A percentile compares a stretch with the other conserved stretches of the same genome.
Evolutionary conservation across 805 yeast species (phyloP).

Genomic region (Sugiyamaella americana): DNA sequence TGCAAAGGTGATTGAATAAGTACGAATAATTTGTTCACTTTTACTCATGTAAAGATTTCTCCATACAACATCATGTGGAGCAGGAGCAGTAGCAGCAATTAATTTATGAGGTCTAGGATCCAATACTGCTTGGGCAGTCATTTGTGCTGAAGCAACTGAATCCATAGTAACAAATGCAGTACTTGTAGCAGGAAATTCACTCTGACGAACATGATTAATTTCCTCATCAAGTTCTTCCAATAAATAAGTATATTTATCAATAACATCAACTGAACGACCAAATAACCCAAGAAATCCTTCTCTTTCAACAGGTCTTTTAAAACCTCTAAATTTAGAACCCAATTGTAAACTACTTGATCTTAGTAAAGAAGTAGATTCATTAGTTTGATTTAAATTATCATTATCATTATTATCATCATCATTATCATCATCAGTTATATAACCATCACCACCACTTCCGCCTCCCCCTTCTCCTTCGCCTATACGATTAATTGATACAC

Average conservation of each 20-base stretch:
- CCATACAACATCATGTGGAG: slow-evolving; percentile 95
- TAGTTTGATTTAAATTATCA: not conserved
- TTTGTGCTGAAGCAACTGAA: slow-evolving; percentile 90
- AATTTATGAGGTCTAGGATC: slow-evolving; percentile 84
- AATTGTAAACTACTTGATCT: slow-evolving; percentile 16
- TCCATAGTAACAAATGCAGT: slow-evolving; percentile 95
- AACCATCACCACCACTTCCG: too few species aligned
- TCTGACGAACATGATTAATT: slow-evolving; percentile 45
- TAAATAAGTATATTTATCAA: slow-evolving; percentile 65
- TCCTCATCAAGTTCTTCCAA: slow-evolving; percentile 65
- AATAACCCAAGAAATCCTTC: slow-evolving; percentile 55
- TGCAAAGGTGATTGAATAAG: slow-evolving; percentile 56
- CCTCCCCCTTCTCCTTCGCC: not conserved
- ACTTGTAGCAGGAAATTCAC: slow-evolving; percentile 65
- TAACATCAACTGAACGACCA: slow-evolving; percentile 75
- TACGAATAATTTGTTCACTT: slow-evolving; percentile 58
- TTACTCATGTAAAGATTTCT: slow-evolving; percentile 78
- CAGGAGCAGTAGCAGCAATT: slow-evolving; percentile 83
- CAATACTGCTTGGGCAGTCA: slow-evolving; percentile 91
- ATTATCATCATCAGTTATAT: not conserved
- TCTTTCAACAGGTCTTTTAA: slow-evolving; percentile 55
- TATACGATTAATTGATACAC: not conserved
- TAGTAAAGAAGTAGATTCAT: slow-evolving; percentile 3
- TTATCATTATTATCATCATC: not conserved
- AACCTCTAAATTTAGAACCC: slow-evolving; percentile 24